Evolutionary conservation across 805 yeast species (phyloP).

Genomic region (Wilhelminamyces savonicus): DNA sequence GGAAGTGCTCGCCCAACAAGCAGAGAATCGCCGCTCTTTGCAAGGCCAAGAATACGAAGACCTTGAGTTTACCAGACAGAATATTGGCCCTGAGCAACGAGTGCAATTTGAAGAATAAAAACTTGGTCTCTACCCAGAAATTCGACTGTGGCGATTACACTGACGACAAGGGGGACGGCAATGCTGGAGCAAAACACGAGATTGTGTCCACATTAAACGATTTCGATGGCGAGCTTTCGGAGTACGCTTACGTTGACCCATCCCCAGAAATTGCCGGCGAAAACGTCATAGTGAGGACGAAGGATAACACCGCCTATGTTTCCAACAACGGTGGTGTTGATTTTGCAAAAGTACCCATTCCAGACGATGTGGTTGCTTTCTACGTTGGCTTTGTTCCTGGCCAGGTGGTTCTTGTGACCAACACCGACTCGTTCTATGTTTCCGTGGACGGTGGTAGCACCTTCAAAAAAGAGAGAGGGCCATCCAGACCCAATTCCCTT

Average conservation of each 20-base stretch:
- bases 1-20: slow-evolving; percentile 42
- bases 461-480: slow-evolving; percentile 44
- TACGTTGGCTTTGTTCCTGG: slow-evolving; percentile 56
- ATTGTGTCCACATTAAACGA: slow-evolving; percentile 34
- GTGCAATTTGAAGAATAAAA: slow-evolving; percentile 25
- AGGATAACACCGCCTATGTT: slow-evolving; percentile 45
- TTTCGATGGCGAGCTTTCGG: slow-evolving; percentile 48
- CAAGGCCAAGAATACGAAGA: slow-evolving; percentile 11
- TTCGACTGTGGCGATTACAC: slow-evolving; percentile 8
- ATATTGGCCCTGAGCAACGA: slow-evolving; percentile 37
- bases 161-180: neutral
- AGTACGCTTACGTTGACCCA: slow-evolving; percentile 43
- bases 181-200: slow-evolving; percentile 4
- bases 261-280: slow-evolving; percentile 37
- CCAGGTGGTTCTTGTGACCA: slow-evolving; percentile 49
- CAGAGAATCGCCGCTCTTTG: slow-evolving; percentile 19
- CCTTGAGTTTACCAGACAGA: slow-evolving; percentile 31
- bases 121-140: slow-evolving; percentile 8
- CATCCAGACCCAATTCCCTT: slow-evolving; percentile 39
- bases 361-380: slow-evolving; percentile 45
- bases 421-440: slow-evolving; percentile 41
- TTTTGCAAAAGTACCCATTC: slow-evolving; percentile 36
- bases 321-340: slow-evolving; percentile 66
- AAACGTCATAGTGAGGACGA: slow-evolving; percentile 52
- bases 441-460: slow-evolving; percentile 66